Evolutionary conservation across 2,329 filamentous ascomycete genomes (phyloP), one percentile per base, ranked within the genome.

Genomic region (Drechslerella dactyloides): DNA sequence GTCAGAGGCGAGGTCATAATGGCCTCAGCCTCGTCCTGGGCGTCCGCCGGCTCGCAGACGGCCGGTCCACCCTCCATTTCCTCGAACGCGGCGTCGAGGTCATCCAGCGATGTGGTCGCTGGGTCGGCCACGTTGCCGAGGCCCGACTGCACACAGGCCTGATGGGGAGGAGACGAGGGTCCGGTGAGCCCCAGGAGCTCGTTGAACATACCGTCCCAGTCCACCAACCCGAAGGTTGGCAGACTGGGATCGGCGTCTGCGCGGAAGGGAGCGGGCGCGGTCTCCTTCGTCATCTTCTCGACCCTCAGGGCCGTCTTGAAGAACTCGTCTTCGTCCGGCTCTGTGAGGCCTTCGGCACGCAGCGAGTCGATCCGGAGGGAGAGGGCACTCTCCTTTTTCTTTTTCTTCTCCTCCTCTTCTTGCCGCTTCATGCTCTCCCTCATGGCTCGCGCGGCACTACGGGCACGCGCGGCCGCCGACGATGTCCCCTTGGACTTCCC

Each of bases 161-260:
- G 5, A 6, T 13, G 15, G 46, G 46, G 2, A 13, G 46, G 2
- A 13, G 46, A 11, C 19, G 46, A 7, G 4, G 46, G 21, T 4
- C 19, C 23, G 5, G 27, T 8, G 5, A 53, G 23, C 7, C 58
- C 53, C 11, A 69, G 19, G 6, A n/a, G 46, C 13, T 40, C 37
- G n/a, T 35, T 23, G 17, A 62, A 69, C 44, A 58, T 56, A 7
- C 19, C 58, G 35, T 58, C 52, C 65, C 65, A 69, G 17, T 69
- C 58, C 19, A 62, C 10, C 21, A 53, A 8, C 7, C 52, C 52
- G 7, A 37, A 11, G 11, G 53, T 46, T 27, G 65, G 53, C 7
- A 58, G 17, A 21, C 21, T 37, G 17, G 35, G 27, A n/a, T 21
- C 30, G 1, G n/a, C 13, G 15, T 6, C 2, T 42, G 19, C 13